These are phyloP conservation scores for Paramecium biaurelia DNA, from an alignment of 73 alveolate genomes.

Conservation along the genomic window DNA sequence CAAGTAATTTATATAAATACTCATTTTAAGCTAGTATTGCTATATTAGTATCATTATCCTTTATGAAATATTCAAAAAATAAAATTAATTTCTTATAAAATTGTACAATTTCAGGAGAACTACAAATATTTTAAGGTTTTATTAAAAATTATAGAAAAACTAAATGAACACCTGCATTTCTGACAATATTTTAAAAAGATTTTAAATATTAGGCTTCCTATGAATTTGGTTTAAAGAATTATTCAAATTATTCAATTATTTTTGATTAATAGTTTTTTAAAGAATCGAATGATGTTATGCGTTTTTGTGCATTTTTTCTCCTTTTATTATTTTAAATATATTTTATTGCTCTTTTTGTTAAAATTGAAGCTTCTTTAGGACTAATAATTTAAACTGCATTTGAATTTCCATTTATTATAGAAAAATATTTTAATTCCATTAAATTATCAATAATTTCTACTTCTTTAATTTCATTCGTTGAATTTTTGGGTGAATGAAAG, in stretches of 20 bases:
- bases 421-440: constrained; percentile 31
- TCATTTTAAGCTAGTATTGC: neutral
- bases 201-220: neutral
- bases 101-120: neutral
- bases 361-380: constrained; percentile 37
- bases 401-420: constrained; percentile 51
- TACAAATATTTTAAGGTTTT: neutral
- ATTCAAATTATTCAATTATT: neutral
- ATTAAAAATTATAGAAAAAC: neutral
- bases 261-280: neutral
- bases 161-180: constrained; percentile 32
- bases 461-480: neutral
- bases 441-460: constrained; percentile 55
- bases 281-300: neutral
- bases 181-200: constrained; percentile 39
- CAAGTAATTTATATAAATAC: neutral
- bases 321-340: neutral
- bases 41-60: constrained; percentile 31
- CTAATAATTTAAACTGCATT: neutral
- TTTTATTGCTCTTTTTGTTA: neutral
- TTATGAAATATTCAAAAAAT: constrained; percentile 27
- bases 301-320: neutral
- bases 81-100: constrained; percentile 12
- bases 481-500: neutral
- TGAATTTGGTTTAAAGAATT: neutral